phyloP scores from a whole-genome alignment of 257 asterid species.

The Ocimum tenuiflorum region DNA sequence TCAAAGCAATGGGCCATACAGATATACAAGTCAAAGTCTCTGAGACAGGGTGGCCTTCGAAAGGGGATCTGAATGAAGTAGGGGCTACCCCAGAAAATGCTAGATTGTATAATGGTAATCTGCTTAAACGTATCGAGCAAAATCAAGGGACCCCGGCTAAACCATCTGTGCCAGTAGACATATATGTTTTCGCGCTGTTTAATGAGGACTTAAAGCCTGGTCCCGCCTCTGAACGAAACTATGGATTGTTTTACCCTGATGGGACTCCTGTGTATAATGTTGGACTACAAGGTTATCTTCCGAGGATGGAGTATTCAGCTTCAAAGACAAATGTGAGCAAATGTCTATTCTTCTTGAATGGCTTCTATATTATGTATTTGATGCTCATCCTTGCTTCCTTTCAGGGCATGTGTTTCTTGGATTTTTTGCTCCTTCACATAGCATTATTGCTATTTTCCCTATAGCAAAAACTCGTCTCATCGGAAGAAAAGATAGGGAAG shows the following conservation, averaged over 20 bases:
- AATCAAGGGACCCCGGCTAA: slow-evolving; percentile 77
- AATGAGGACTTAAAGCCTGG: slow-evolving; percentile 90
- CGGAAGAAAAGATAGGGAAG: neutral
- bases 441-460: slow-evolving; percentile 27
- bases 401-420: slow-evolving; percentile 33
- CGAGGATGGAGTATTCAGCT: slow-evolving; percentile 65
- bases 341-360: neutral
- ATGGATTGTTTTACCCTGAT: slow-evolving; percentile 77
- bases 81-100: slow-evolving; percentile 88
- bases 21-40: slow-evolving; percentile 65
- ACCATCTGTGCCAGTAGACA: slow-evolving; percentile 67
- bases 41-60: slow-evolving; percentile 97
- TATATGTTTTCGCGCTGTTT: slow-evolving; percentile 81
- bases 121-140: slow-evolving; percentile 48
- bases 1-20: slow-evolving; percentile 56
- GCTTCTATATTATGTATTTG: neutral
- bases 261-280: slow-evolving; percentile 76
- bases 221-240: slow-evolving; percentile 84
- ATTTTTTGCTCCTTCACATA: slow-evolving; percentile 18
- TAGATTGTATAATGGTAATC: slow-evolving; percentile 57
- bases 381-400: slow-evolving; percentile 10
- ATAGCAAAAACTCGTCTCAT: slow-evolving; percentile 10
- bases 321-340: slow-evolving; percentile 48
- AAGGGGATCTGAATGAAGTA: slow-evolving; percentile 67
- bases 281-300: slow-evolving; percentile 57